A percentile compares a stretch with the other conserved stretches of the same genome.
Evolutionary conservation across 2,329 filamentous ascomycete species (phyloP).

Genomic region (Penicillium capsulatum): DNA sequence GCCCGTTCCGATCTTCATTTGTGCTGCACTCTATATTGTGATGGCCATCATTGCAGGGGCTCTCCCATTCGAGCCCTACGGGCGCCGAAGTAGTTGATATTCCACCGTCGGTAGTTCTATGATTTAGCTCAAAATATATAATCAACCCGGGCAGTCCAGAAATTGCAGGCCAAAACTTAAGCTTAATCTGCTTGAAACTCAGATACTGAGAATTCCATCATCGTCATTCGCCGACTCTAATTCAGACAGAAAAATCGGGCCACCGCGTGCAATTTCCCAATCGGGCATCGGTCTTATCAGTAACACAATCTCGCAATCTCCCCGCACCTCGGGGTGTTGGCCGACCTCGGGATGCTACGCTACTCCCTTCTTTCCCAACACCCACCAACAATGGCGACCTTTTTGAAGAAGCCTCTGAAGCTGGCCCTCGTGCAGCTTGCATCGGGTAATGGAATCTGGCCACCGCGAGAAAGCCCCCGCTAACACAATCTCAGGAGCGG

Average conservation of each 20-base stretch:
- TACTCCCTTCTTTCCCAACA: constrained; percentile 2
- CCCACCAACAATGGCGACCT: constrained; percentile 43
- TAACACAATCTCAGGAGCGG: constrained; percentile 50
- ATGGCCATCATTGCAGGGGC: constrained; percentile 29
- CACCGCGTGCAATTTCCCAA: background rate
- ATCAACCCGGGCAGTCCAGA: too few relatives aligned
- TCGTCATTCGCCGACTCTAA: background rate
- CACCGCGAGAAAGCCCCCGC: too few relatives aligned
- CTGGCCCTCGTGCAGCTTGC: constrained; percentile 78
- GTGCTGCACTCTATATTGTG: constrained; percentile 34
- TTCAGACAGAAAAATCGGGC: background rate
- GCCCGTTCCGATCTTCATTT: constrained; percentile 37
- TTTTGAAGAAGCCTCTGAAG: constrained; percentile 73
- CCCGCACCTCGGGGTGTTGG: background rate
- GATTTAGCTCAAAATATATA: too few relatives aligned
- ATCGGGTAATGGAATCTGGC: constrained; percentile 48
- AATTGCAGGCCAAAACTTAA: too few relatives aligned
- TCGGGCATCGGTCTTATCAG: background rate
- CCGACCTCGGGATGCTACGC: background rate
- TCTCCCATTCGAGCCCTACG: constrained; percentile 26
- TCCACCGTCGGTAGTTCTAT: too few relatives aligned
- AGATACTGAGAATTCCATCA: too few relatives aligned
- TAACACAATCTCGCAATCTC: background rate
- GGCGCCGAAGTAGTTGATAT: constrained; percentile 19
- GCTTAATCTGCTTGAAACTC: too few relatives aligned